Evolutionary conservation across 257 asterid species (phyloP), one percentile per base, ranked within the genome.

Genomic region (Fraxinus cuspidata): DNA sequence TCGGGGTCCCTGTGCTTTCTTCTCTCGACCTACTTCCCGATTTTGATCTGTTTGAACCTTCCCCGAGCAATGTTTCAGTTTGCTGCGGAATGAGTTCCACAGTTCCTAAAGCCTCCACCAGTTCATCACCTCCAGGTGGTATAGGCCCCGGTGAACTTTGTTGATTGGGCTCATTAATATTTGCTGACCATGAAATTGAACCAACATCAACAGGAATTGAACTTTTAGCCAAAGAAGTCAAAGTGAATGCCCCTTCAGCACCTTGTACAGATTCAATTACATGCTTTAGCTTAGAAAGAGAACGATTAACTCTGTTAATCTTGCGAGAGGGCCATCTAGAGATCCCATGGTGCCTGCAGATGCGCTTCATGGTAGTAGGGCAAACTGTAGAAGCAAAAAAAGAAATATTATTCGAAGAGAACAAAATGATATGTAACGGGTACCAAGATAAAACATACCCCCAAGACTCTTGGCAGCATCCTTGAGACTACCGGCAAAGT

Each of bases 281-380:
- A 74, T 89, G 90, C 86, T 91, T 89, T 66, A 91, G 92, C 88
- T 92, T 94, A n/a, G 96, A 72, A 76, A 92, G 92, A 53, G 97
- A 92, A 56, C 95, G 96, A 80, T 92, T 91, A 66, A 94, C 99
- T 89, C 92, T 94, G 84, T 90, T 94, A 83, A 92, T 94, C 91
- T 92, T 92, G 84, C 97, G 97, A 51, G 99, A 94, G 74, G 99
- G 97, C 99, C 97, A 94, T 44, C 97, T 87, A 27, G 97, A 91
- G 79, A 94, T 94, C 67, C 97, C 99, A 40, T 92, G 97, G 81
- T 92, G 96, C 85, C 99, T 86, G 78, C 99, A 94, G 71, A 94
- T 92, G 42, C 97, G 95, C 84, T 92, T 94, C 97, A 92, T 90
- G 35, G 97, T 94, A 70, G 98, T 92, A 37, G 97, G 98, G 82